Conservation (phyloP, 352 stramenopile genomes). For the Plasmopara muralis region DNA sequence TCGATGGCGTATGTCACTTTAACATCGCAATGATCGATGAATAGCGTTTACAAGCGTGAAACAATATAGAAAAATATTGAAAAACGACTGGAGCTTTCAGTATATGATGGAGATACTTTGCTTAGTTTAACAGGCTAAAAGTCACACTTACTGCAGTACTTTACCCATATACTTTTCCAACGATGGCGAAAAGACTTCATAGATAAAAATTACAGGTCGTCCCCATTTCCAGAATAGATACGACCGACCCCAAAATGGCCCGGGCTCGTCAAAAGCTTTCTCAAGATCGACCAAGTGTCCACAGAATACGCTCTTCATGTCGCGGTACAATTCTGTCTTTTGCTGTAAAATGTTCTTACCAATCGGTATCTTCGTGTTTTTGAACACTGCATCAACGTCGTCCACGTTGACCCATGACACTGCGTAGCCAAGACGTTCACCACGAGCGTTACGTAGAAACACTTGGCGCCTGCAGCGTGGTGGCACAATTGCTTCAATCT, state of each 20-base stretch:
- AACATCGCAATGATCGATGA: conserved; percentile 12
- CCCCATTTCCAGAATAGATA: conserved; percentile 84
- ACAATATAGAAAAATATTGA: too few relatives aligned
- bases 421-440: conserved; percentile 76
- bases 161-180: conserved; percentile 78
- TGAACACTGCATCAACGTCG: conserved; percentile 69
- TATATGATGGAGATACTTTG: too few relatives aligned
- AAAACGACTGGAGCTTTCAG: background rate
- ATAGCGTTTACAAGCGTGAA: conserved; percentile 12
- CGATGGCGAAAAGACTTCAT: conserved; percentile 81
- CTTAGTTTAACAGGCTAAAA: background rate
- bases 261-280: conserved; percentile 48
- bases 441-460: conserved; percentile 61
- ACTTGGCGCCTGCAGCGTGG: conserved; percentile 71
- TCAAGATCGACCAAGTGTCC: conserved; percentile 49
- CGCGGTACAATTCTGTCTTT: conserved; percentile 79
- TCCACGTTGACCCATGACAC: conserved; percentile 62
- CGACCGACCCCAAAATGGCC: conserved; percentile 77
- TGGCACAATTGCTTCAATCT: conserved; percentile 44
- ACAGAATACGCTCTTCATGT: conserved; percentile 80
- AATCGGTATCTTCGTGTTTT: conserved; percentile 76
- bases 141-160: conserved; percentile 28
- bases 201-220: conserved; percentile 78
- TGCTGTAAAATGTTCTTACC: conserved; percentile 77
- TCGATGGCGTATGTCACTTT: conserved; percentile 80